A percentile compares a stretch with the other conserved stretches of the same genome.
Evolutionary conservation across 805 yeast species (phyloP).

Genomic region (Millerozyma acaciae): DNA sequence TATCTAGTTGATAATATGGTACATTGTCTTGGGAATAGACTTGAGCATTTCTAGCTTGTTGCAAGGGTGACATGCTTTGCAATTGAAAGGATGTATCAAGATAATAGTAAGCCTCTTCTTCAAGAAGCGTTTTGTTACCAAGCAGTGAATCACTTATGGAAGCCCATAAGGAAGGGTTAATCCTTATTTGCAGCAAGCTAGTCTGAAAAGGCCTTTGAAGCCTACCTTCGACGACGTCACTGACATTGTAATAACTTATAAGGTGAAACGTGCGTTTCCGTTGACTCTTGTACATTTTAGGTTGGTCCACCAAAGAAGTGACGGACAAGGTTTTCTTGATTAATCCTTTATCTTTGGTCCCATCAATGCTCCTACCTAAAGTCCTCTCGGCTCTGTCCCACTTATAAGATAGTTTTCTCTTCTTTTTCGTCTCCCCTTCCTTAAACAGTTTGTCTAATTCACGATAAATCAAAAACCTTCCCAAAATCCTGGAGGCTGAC

Average conservation of each 20-base stretch:
- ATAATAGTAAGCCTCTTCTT: slow-evolving; percentile 48
- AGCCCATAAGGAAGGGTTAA: slow-evolving; percentile 47
- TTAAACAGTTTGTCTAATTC: slow-evolving; percentile 49
- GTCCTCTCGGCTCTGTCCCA: neutral
- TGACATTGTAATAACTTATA: slow-evolving; percentile 72
- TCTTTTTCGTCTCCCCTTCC: slow-evolving; percentile 41
- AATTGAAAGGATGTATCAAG: slow-evolving; percentile 43
- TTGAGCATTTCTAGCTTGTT: slow-evolving; percentile 9
- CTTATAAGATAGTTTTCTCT: slow-evolving; percentile 17
- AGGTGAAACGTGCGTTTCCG: slow-evolving; percentile 58
- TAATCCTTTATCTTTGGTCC: slow-evolving; percentile 50
- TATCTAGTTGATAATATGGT: no score
- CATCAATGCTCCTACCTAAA: neutral
- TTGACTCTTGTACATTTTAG: slow-evolving; percentile 20
- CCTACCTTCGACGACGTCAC: slow-evolving; percentile 61
- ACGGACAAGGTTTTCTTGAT: slow-evolving; percentile 80
- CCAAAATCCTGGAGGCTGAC: slow-evolving; percentile 88
- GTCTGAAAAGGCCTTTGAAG: slow-evolving; percentile 57
- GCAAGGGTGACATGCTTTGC: slow-evolving; percentile 34
- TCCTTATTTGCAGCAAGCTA: slow-evolving; percentile 46
- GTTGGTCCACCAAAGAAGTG: slow-evolving; percentile 37
- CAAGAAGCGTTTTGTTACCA: slow-evolving; percentile 52
- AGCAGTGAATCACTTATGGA: slow-evolving; percentile 57
- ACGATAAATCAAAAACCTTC: slow-evolving; percentile 79
- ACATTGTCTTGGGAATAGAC: slow-evolving; percentile 2